Conservation (phyloP, 129 eudicot genomes). For the Tagetes patula region DNA sequence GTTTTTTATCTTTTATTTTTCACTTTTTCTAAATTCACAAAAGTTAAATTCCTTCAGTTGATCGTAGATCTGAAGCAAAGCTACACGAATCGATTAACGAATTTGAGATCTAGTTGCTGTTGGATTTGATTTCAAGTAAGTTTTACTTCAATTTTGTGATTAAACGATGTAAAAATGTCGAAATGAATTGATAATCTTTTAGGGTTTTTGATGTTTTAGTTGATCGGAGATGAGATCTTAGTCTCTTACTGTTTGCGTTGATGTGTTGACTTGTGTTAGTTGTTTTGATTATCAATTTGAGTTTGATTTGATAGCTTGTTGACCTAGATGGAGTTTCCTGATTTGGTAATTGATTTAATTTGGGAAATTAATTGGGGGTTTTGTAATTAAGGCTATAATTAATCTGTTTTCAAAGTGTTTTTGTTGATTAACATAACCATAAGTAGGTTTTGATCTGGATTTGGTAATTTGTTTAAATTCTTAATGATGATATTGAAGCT, state of each 20-base stretch:
- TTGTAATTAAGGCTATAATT: slow-evolving; percentile 24
- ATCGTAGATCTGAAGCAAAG: slow-evolving; percentile 63
- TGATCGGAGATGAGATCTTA: slow-evolving; percentile 33
- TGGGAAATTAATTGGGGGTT: slow-evolving; percentile 15
- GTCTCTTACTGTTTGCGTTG: neutral
- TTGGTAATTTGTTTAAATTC: slow-evolving; percentile 15
- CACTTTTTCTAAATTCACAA: slow-evolving; percentile 39
- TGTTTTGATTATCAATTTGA: slow-evolving; percentile 37
- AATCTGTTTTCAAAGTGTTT: slow-evolving; percentile 11
- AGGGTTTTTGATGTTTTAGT: slow-evolving; percentile 33
- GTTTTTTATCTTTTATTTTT: slow-evolving; percentile 32
- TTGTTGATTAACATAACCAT: slow-evolving; percentile 10
- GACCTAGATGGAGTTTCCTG: slow-evolving; percentile 35
- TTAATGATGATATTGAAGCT: slow-evolving; percentile 16
- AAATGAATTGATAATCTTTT: slow-evolving; percentile 8
- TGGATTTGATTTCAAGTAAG: slow-evolving; percentile 54
- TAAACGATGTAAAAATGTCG: slow-evolving; percentile 8
- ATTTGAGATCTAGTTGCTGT: slow-evolving; percentile 37
- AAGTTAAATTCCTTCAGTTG: slow-evolving; percentile 30
- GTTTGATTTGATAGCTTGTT: slow-evolving; percentile 31
- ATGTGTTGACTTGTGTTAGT: slow-evolving; percentile 17
- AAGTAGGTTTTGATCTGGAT: slow-evolving; percentile 9
- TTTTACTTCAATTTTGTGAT: slow-evolving; percentile 31
- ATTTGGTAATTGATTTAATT: slow-evolving; percentile 20
- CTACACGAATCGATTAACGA: slow-evolving; percentile 34